These are phyloP conservation scores for Xylariaceae sp. DNA, from an alignment of 2,329 filamentous ascomycete genomes.

Conservation along the genomic window DNA sequence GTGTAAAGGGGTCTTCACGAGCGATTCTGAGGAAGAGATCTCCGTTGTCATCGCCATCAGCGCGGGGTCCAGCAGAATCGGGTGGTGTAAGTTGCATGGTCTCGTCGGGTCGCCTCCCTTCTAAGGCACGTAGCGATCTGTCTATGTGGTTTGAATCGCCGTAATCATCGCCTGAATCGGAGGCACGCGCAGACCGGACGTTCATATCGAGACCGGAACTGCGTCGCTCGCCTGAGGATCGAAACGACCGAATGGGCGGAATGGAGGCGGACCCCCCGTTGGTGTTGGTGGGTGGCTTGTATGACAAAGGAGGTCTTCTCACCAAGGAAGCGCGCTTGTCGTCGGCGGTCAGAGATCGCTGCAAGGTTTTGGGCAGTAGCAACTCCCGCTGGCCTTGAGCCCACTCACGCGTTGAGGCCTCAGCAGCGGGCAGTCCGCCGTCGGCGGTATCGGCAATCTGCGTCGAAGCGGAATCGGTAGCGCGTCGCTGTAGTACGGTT, in stretches of 20 bases:
- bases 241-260: conserved; percentile 53
- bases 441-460: conserved; percentile 6
- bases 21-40: conserved; percentile 59
- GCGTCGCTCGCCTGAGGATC: conserved; percentile 54
- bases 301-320: conserved; percentile 48
- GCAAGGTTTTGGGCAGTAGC: conserved; percentile 42
- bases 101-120: conserved; percentile 41
- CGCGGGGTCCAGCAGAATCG: conserved; percentile 35
- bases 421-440: conserved; percentile 19
- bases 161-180: conserved; percentile 42
- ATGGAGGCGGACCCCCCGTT: conserved; percentile 34
- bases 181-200: conserved; percentile 38
- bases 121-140: conserved; percentile 47
- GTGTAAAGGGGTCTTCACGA: conserved; percentile 46
- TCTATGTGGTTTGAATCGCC: conserved; percentile 45
- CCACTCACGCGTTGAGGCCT: conserved; percentile 33
- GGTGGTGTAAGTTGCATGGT: conserved; percentile 38
- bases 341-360: conserved; percentile 43
- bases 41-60: conserved; percentile 50
- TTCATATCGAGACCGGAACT: conserved; percentile 53
- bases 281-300: conserved; percentile 38
- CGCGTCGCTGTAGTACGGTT: conserved; percentile 35
- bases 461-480: conserved; percentile 14
- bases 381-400: conserved; percentile 45
- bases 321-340: conserved; percentile 43